phyloP scores from a whole-genome alignment of 1,284 basidiomycete species.

The Ustilago tritici region DNA sequence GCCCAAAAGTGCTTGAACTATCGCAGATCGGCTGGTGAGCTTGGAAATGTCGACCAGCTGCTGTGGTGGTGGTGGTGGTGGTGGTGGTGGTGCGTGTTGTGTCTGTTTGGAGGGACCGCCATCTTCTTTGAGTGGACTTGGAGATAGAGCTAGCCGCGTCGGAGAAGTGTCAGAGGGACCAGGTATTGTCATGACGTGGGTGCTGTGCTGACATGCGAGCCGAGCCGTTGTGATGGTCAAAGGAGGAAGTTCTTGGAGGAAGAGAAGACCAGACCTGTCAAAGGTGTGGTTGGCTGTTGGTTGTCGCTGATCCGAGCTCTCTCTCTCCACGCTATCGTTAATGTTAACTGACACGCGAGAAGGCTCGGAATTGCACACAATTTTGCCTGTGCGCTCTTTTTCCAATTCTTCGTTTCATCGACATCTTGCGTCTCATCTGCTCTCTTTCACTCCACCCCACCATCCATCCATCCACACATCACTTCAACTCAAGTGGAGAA shows the following conservation, averaged over 20 bases:
- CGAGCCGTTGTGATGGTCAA: constrained; percentile 4
- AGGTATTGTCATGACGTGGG: constrained; percentile 21
- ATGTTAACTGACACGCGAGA: not conserved
- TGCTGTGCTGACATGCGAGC: constrained; percentile 3
- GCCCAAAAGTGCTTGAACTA: constrained; percentile 70
- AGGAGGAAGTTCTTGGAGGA: not conserved
- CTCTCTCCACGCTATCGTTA: not conserved
- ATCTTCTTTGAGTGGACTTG: constrained; percentile 10
- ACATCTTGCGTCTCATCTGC: not conserved
- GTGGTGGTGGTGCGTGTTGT: not conserved
- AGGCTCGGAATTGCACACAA: not conserved
- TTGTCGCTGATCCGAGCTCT: constrained; percentile 38
- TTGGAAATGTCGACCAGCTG: constrained; percentile 35
- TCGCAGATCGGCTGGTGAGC: constrained; percentile 48
- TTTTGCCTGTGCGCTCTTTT: constrained; percentile 8
- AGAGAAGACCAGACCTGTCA: not conserved
- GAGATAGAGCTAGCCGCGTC: constrained; percentile 7
- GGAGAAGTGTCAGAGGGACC: constrained; percentile 11
- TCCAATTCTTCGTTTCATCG: constrained; percentile 9
- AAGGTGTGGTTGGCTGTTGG: not conserved
- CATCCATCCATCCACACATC: constrained; percentile 16
- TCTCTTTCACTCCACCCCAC: not conserved
- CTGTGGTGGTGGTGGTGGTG: constrained; percentile 1
- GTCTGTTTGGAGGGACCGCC: not conserved
- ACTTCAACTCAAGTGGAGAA: not conserved